phyloP scores from a whole-genome alignment of 768 basidiomycete species.

The Mrakia blollopis region DNA sequence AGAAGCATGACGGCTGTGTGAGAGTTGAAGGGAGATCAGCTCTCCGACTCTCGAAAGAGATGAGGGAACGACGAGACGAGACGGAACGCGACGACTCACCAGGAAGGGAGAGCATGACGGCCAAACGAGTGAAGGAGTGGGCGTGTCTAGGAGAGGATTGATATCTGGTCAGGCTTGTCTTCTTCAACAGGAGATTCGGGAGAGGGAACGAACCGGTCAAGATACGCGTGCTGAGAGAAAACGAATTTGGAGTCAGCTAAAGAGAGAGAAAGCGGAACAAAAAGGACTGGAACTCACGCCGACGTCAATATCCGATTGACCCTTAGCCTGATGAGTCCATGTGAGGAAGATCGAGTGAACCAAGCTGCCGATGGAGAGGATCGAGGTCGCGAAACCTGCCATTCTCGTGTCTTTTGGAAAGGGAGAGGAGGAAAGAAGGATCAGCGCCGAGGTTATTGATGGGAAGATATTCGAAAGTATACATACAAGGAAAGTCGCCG shows the following conservation, averaged over 20 bases:
- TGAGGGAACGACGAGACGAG: not conserved
- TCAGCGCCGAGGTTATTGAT: too few relatives aligned
- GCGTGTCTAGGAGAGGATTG: not conserved
- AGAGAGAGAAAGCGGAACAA: not conserved
- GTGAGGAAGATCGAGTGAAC: constrained; percentile 8
- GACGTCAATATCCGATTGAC: not conserved
- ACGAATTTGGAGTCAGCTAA: not conserved
- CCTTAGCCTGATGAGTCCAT: not conserved
- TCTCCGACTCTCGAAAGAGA: not conserved
- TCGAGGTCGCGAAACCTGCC: not conserved
- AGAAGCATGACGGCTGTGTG: constrained; percentile 2
- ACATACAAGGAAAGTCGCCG: not conserved
- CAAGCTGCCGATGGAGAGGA: not conserved
- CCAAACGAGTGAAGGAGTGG: not conserved
- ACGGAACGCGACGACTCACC: not conserved
- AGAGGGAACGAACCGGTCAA: not conserved
- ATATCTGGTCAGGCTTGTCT: not conserved
- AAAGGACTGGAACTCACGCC: not conserved
- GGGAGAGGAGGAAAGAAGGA: not conserved
- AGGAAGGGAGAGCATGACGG: not conserved
- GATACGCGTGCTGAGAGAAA: not conserved
- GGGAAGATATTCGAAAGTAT: too few relatives aligned
- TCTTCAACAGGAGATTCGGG: not conserved
- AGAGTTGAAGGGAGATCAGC: not conserved
- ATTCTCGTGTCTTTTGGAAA: not conserved